Conservation (phyloP, 148 eudicot genomes). For the Fagopyrum esculentum region DNA sequence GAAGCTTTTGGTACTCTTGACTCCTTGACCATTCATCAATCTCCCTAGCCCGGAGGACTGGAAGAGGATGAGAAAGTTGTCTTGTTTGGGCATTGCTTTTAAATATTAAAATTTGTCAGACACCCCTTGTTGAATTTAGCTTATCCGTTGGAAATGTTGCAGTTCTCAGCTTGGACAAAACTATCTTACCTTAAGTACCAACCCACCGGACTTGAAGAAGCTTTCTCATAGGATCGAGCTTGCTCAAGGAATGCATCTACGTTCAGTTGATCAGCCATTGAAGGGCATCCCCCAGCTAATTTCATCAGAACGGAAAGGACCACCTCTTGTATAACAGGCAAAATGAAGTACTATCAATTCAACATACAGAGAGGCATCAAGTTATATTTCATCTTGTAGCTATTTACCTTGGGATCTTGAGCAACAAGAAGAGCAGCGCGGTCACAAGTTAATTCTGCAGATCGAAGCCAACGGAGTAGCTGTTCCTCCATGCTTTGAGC, state of each 20-base stretch:
- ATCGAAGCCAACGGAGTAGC: constrained; percentile 86
- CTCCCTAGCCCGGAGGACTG: constrained; percentile 93
- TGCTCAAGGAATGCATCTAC: constrained; percentile 97
- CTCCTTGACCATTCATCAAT: constrained; percentile 97
- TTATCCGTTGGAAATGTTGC: background rate
- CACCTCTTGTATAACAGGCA: constrained; percentile 76
- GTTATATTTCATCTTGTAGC: constrained; percentile 2
- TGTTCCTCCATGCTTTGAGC: constrained; percentile 89
- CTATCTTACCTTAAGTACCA: constrained; percentile 77
- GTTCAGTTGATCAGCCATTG: constrained; percentile 86
- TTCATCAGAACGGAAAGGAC: constrained; percentile 96
- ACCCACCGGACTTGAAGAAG: constrained; percentile 82
- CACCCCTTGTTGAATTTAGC: background rate
- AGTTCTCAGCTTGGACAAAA: background rate
- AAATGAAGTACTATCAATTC: constrained; percentile 14
- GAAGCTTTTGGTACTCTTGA: constrained; percentile 57
- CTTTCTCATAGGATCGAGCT: constrained; percentile 97
- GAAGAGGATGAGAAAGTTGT: constrained; percentile 98
- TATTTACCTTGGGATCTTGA: constrained; percentile 90
- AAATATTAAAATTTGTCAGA: background rate
- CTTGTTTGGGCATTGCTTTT: constrained; percentile 93
- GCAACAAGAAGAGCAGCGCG: constrained; percentile 99
- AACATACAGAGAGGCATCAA: background rate
- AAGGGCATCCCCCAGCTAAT: constrained; percentile 96
- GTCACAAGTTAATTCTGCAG: constrained; percentile 97